Conservation (phyloP, 805 yeast species). For the Blastobotrys robertii region DNA sequence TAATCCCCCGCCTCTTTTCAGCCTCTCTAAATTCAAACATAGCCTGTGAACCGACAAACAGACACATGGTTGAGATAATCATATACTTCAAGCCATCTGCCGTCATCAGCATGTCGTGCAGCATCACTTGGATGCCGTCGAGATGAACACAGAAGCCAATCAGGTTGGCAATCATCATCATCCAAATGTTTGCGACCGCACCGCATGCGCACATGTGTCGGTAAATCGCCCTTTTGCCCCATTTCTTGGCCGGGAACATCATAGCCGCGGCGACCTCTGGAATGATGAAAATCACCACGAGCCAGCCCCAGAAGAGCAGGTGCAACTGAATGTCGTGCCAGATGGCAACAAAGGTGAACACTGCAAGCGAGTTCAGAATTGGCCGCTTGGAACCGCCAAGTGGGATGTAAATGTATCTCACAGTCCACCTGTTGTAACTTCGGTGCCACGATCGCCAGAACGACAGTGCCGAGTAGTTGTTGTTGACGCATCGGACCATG, state of each 20-base stretch:
- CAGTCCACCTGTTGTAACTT: constrained; percentile 82
- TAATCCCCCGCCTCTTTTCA: constrained; percentile 75
- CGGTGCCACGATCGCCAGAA: constrained; percentile 99
- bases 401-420: constrained; percentile 83
- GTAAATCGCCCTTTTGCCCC: constrained; percentile 50
- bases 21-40: constrained; percentile 90
- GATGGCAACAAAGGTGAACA: constrained; percentile 88
- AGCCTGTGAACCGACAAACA: constrained; percentile 80
- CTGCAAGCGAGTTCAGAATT: constrained; percentile 67
- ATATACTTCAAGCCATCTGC: constrained; percentile 45
- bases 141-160: constrained; percentile 91
- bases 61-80: constrained; percentile 55
- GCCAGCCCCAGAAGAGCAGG: constrained; percentile 92
- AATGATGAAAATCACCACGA: constrained; percentile 71
- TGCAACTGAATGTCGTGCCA: constrained; percentile 97
- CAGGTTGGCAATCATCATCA: constrained; percentile 95
- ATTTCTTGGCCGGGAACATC: constrained; percentile 29
- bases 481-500: constrained; percentile 92
- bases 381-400: constrained; percentile 75
- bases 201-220: constrained; percentile 80
- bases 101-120: constrained; percentile 65
- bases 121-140: constrained; percentile 65
- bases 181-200: constrained; percentile 83
- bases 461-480: constrained; percentile 86
- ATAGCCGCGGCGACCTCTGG: constrained; percentile 70